Conservation (phyloP, 73 alveolate species). For the Stentor roeselii region DNA sequence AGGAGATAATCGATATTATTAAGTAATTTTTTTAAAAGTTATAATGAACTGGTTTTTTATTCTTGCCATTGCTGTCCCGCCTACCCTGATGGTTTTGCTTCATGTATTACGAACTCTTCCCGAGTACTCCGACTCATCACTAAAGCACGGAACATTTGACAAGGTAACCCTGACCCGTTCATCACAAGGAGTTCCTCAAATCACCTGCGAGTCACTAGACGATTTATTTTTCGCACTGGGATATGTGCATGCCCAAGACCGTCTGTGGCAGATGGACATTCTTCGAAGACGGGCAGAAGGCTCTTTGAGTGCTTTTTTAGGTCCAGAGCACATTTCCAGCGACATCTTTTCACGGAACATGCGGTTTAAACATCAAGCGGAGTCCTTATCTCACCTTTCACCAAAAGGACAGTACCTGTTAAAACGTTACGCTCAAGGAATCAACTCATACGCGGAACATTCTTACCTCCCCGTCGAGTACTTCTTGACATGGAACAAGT, state of each 20-base stretch:
- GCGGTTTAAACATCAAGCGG: slow-evolving; percentile 65
- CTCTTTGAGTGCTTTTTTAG: slow-evolving; percentile 66
- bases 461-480: slow-evolving; percentile 78
- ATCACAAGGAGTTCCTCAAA: slow-evolving; percentile 72
- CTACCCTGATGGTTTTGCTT: too few relatives aligned
- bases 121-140: slow-evolving; percentile 23
- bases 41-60: background rate
- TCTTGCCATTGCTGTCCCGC: too few relatives aligned
- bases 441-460: slow-evolving; percentile 73
- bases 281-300: slow-evolving; percentile 67
- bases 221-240: slow-evolving; percentile 72
- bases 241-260: slow-evolving; percentile 79
- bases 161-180: slow-evolving; percentile 53
- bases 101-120: too few relatives aligned
- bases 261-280: slow-evolving; percentile 71
- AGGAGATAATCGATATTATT: background rate
- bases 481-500: slow-evolving; percentile 50
- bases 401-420: slow-evolving; percentile 40
- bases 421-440: slow-evolving; percentile 78
- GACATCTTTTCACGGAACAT: slow-evolving; percentile 80
- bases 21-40: background rate
- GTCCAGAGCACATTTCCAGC: slow-evolving; percentile 59
- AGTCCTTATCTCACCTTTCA: slow-evolving; percentile 48
- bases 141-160: slow-evolving; percentile 28
- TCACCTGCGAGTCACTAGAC: slow-evolving; percentile 60